Base-by-base conservation (phyloP, 2,329 filamentous ascomycete genomes). In the Didymella pomorum region DNA sequence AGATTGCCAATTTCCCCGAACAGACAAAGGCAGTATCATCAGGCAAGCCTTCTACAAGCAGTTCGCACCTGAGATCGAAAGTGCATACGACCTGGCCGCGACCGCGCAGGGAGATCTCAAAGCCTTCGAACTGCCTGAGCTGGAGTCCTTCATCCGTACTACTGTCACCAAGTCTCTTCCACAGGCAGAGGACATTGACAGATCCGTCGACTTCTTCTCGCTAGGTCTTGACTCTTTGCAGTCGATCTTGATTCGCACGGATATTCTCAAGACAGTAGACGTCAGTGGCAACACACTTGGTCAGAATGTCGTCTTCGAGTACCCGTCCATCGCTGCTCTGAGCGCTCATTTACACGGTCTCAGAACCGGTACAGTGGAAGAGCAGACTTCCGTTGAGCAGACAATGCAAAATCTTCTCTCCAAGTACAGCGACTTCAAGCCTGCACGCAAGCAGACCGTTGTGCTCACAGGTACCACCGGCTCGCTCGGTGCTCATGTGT, bases 381-480 rank as follows among this genome's bases (percentile, higher is more conserved):
- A 76, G 12, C 62, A 67, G 11, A 71, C 73, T 5, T 72, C 76
- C 14, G 70, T 79, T 26, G 72, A 79, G 21, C 71, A 79, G 2
- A 64, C 79, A 28, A 85, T 85, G 81, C 56, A 72, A 20, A 66
- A 66, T 1, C 66, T 86, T 18, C 78, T 85, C 45, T 65, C 74
- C 10, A 78, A 77, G 56, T 82, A 82, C 66, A 77, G 76, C 1
- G 52, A 61, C 21, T 82, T 83, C 55, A 44, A 56, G 53, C 7
- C 35, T 10, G 39, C 47, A 6, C 48, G 44, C 64, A 46, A 67
- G 71, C 29, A 35, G 25, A 37, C 39, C 16, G 52, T 64, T 21
- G 58, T 87, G 2, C 73, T 90, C 3, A 90, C 88, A 1, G 88
- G 88, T 1, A 83, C 85, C 0, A 90, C 88, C 0, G 88, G 88